phyloP scores from a whole-genome alignment of 352 stramenopile species.

The Globisporangium heterothallicum region DNA sequence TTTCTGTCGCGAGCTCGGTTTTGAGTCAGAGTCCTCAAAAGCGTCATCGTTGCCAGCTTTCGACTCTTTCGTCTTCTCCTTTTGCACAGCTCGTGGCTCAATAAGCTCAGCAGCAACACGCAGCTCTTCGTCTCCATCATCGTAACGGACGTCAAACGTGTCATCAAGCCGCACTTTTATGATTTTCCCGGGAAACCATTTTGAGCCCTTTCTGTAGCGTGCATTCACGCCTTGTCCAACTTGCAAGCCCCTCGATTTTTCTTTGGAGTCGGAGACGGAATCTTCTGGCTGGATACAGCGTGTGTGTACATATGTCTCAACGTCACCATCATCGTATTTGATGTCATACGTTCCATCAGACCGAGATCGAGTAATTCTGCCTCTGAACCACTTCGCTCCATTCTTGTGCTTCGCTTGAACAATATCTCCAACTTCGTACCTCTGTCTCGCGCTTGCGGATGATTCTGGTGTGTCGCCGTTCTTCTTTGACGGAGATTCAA shows the following conservation, averaged over 20 bases:
- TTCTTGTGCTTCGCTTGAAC: slow-evolving; percentile 33
- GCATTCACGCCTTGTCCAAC: slow-evolving; percentile 38
- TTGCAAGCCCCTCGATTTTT: not conserved
- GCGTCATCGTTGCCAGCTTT: not conserved
- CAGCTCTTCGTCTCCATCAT: slow-evolving; percentile 49
- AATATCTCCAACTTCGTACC: slow-evolving; percentile 15
- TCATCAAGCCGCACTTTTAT: slow-evolving; percentile 46
- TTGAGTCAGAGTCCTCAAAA: slow-evolving; percentile 4
- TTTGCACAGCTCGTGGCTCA: slow-evolving; percentile 9
- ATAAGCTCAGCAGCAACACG: slow-evolving; percentile 27
- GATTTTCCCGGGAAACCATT: slow-evolving; percentile 62
- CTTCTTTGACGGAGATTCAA: slow-evolving; percentile 1
- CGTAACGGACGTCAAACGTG: slow-evolving; percentile 61
- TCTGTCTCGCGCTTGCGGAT: slow-evolving; percentile 1
- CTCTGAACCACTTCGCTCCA: slow-evolving; percentile 31
- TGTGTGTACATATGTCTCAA: not conserved
- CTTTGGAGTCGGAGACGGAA: not conserved
- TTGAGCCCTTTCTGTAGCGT: slow-evolving; percentile 67
- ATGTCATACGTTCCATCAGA: slow-evolving; percentile 28
- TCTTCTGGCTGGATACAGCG: not conserved
- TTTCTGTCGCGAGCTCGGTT: not conserved
- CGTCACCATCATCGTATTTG: slow-evolving; percentile 17
- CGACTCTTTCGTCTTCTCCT: not conserved
- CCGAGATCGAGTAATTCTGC: slow-evolving; percentile 19
- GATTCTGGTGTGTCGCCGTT: slow-evolving; percentile 18